A percentile compares a stretch with the other conserved stretches of the same genome.
Conservation (phyloP, 768 basidiomycete genomes). For the Phallus indusiatus region DNA sequence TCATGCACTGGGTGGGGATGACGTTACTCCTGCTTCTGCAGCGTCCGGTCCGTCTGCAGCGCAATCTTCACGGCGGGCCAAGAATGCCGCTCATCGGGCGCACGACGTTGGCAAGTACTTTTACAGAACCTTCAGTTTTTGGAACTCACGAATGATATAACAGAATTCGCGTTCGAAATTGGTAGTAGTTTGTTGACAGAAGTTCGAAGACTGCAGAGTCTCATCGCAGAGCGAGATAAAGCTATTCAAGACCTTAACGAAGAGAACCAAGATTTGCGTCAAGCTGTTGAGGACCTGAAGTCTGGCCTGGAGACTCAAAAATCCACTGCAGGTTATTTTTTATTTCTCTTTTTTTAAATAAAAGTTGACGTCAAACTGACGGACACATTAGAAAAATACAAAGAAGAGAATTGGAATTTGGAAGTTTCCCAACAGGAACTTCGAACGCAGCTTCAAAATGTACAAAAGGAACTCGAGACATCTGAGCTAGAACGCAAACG, state of each 20-base stretch:
- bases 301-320: slow-evolving; percentile 73
- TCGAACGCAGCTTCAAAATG: slow-evolving; percentile 55
- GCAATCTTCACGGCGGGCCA: slow-evolving; percentile 73
- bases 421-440: slow-evolving; percentile 89
- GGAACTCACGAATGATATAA: slow-evolving; percentile 14
- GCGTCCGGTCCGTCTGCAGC: slow-evolving; percentile 64
- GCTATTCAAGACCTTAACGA: slow-evolving; percentile 86
- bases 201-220: slow-evolving; percentile 81
- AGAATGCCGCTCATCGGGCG: slow-evolving; percentile 84
- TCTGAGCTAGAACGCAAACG: slow-evolving; percentile 80
- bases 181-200: slow-evolving; percentile 87
- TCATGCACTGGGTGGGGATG: neutral
- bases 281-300: slow-evolving; percentile 63
- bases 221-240: slow-evolving; percentile 88
- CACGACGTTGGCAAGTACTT: slow-evolving; percentile 72
- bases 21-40: neutral
- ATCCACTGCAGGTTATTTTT: slow-evolving; percentile 56
- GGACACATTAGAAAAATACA: slow-evolving; percentile 66
- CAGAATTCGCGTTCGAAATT: slow-evolving; percentile 98
- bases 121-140: neutral
- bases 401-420: slow-evolving; percentile 98
- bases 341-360: neutral
- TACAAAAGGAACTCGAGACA: slow-evolving; percentile 54
- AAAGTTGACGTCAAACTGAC: neutral
- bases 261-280: slow-evolving; percentile 84